phyloP scores from a whole-genome alignment of 2,329 filamentous ascomycete species.

The Blastomyces emzantsi region DNA sequence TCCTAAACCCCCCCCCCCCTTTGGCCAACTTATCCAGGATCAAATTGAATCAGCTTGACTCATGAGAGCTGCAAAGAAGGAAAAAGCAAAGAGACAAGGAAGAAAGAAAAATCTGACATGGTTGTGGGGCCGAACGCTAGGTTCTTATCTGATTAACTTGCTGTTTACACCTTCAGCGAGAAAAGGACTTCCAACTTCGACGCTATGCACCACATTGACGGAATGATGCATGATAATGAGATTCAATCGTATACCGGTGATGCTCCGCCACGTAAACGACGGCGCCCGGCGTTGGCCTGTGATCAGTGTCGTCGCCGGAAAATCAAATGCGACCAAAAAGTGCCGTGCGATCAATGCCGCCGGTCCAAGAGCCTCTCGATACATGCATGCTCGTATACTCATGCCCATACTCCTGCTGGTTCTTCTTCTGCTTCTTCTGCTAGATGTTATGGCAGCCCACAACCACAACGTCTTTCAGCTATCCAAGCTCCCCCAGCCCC shows the following conservation, averaged over 20 bases:
- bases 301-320: constrained; percentile 9
- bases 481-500: background rate
- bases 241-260: background rate
- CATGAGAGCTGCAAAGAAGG: background rate
- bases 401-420: background rate
- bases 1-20: background rate
- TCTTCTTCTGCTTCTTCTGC: background rate
- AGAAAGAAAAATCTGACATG: background rate
- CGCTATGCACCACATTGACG: background rate
- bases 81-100: background rate
- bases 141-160: background rate
- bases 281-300: constrained; percentile 7
- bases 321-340: constrained; percentile 7
- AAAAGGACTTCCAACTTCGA: background rate
- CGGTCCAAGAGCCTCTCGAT: background rate
- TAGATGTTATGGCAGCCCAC: background rate
- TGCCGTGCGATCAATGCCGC: constrained; percentile 3
- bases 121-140: background rate
- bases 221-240: background rate
- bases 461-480: background rate
- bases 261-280: constrained; percentile 1
- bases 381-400: background rate
- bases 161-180: background rate
- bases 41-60: background rate
- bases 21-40: background rate